Base-by-base conservation (phyloP, 2,329 filamentous ascomycete species). In the Talaromyces albobiverticillius region DNA sequence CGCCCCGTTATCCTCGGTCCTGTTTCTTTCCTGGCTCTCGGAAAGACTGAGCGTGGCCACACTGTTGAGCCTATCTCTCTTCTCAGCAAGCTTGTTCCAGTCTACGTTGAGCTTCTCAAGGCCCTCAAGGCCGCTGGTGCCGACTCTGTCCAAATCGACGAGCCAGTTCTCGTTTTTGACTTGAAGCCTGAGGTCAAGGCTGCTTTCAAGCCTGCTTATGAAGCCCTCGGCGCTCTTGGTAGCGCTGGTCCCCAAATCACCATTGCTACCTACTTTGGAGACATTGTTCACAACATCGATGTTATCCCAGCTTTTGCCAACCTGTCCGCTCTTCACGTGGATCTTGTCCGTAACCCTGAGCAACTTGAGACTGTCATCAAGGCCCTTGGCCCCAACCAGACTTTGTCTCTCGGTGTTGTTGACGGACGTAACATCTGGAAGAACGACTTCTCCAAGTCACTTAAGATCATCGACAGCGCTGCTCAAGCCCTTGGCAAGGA, bases 401-500 rank as follows among this genome's bases (percentile, higher is more conserved):
- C 91, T 65, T 87, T 99, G 63, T 99, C 94, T 63, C 88, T 86
- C 62, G 94, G 94, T 90, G 89, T 99, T 66, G 94, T 99, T 64
- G 92, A 99, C 68, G 94, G 94, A 69, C 91, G 94, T 70, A 99
- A 99, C 85, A 97, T 99, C 83, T 99, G 94, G 94, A 99, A 99
- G 89, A 96, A 91, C 79, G 95, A 97, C 87, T 88, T 96, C 81
- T 89, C 95, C 85, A 85, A 85, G 68, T 91, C 94, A 70, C 95
- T 99, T 62, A 92, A 94, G 82, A 84, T 80, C 61, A 88, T 94
- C 59, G 90, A 97, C 85, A 81, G 84, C 57, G 94, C 93, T 61
- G 81, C 97, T 68, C 90, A 96, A 82, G 90, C 95, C 82, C 85
- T 99, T 60, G 93, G 94, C 79, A 93, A 96, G 83, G 92, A 97